phyloP scores from a whole-genome alignment of 2,329 filamentous ascomycete species.

The Sphaerulina populicola region DNA sequence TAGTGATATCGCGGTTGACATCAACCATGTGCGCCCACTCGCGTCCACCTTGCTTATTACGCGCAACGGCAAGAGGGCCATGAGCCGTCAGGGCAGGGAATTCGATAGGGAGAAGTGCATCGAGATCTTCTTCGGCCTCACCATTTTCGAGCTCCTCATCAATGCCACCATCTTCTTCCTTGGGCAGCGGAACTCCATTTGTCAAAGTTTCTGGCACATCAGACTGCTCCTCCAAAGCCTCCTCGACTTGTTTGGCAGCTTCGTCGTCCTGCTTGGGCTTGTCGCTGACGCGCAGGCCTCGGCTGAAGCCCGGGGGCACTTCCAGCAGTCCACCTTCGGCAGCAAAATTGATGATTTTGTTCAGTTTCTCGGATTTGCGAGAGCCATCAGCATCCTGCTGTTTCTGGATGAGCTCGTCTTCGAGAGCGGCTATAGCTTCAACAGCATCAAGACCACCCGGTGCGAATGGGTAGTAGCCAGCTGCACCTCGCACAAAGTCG shows the following conservation, averaged over 20 bases:
- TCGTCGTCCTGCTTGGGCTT: constrained; percentile 46
- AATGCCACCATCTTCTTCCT: constrained; percentile 37
- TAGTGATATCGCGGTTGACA: constrained; percentile 84
- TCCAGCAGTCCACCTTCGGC: constrained; percentile 69
- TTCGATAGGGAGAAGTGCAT: constrained; percentile 79
- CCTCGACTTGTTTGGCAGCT: constrained; percentile 61
- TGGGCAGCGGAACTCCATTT: constrained; percentile 30
- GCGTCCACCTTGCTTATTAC: constrained; percentile 63
- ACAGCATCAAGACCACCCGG: constrained; percentile 83
- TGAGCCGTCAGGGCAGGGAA: constrained; percentile 86
- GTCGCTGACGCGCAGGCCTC: constrained; percentile 66
- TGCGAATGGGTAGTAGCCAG: constrained; percentile 89
- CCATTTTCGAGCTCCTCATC: constrained; percentile 32
- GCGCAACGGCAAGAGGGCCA: constrained; percentile 62
- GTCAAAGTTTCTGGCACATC: constrained; percentile 36
- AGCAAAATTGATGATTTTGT: constrained; percentile 76
- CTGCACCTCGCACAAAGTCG: constrained; percentile 86
- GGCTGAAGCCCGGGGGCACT: constrained; percentile 68
- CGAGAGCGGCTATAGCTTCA: constrained; percentile 73
- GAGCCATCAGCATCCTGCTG: constrained; percentile 37
- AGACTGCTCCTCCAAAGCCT: constrained; percentile 48
- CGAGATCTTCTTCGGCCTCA: constrained; percentile 57
- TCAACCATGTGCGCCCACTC: constrained; percentile 99
- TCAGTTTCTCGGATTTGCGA: constrained; percentile 49
- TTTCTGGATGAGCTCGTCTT: constrained; percentile 59